Percentiles rank a stretch among this genome's conserved stretches.
Evolutionary conservation across 2,329 filamentous ascomycete genomes (phyloP).

Genomic region (Colletotrichum limetticola): DNA sequence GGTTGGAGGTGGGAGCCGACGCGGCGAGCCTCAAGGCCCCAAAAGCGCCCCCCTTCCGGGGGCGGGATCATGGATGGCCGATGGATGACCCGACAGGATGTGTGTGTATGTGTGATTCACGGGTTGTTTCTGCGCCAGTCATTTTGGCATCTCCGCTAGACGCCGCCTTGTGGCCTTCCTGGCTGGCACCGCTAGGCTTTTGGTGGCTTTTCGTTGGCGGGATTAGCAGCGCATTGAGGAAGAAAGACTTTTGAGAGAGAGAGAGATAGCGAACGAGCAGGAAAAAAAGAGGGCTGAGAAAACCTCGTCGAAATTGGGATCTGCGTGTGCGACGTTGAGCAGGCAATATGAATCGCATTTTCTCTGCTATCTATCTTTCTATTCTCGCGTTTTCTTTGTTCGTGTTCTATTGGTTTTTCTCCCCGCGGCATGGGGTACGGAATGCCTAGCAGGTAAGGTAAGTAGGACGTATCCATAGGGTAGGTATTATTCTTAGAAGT

Average conservation of each 20-base stretch:
- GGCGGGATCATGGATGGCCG: neutral
- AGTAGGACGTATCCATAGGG: no score
- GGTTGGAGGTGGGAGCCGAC: no score
- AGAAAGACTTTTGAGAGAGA: no score
- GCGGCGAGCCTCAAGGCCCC: no score
- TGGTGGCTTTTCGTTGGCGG: no score
- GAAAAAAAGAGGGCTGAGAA: neutral
- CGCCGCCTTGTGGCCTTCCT: no score
- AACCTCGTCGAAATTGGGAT: neutral
- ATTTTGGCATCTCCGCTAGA: neutral
- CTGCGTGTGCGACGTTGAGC: neutral
- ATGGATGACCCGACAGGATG: neutral
- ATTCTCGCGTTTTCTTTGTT: neutral
- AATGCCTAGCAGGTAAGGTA: no score
- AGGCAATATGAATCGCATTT: neutral
- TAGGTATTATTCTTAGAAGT: neutral
- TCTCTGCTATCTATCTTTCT: neutral
- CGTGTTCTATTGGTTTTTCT: neutral
- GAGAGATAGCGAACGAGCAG: neutral
- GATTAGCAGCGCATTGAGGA: no score
- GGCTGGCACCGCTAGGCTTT: no score
- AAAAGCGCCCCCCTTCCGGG: no score
- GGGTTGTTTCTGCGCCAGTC: neutral
- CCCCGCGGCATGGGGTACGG: no score
- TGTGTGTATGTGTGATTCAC: neutral